Conservation (phyloP, 306 rosid genomes). For the Ziziphus jujuba region DNA sequence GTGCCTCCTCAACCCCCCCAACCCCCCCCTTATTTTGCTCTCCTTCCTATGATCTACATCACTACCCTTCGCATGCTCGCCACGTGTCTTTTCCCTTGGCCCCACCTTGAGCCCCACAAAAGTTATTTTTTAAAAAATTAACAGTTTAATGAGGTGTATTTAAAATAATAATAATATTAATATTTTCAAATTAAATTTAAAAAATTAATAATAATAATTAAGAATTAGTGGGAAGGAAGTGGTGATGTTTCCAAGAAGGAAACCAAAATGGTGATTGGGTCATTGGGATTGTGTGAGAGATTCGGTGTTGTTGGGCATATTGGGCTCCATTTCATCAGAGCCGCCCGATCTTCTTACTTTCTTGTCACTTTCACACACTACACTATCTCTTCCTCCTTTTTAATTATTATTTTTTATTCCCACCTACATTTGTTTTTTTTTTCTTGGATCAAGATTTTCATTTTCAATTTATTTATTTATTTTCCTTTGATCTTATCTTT, state of each 20-base stretch:
- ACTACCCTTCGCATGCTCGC: constrained; percentile 59
- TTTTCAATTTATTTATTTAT: not conserved
- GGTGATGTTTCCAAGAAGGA: constrained; percentile 94
- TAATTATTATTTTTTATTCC: not conserved
- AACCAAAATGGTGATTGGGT: constrained; percentile 55
- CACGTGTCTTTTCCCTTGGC: constrained; percentile 48
- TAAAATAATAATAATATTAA: not conserved
- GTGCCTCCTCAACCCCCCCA: constrained; percentile 65
- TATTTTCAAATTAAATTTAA: too few species aligned
- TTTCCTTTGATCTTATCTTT: not conserved
- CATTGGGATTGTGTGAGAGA: constrained; percentile 67
- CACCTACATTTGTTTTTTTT: constrained; percentile 7
- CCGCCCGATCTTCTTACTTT: constrained; percentile 39
- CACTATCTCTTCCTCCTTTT: not conserved
- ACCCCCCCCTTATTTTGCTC: constrained; percentile 33
- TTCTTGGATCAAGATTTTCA: constrained; percentile 24
- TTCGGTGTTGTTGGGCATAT: constrained; percentile 79
- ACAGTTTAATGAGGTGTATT: too few species aligned
- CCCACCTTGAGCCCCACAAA: constrained; percentile 86
- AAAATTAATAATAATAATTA: too few species aligned
- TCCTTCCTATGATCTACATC: constrained; percentile 50
- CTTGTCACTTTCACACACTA: constrained; percentile 62
- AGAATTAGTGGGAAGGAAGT: constrained; percentile 14
- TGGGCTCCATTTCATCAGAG: constrained; percentile 78
- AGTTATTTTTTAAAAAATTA: not conserved